Evolutionary conservation across 1,139 yeast genomes (phyloP), one percentile per base, ranked within the genome.

Genomic region (Suhomyces kunorum): DNA sequence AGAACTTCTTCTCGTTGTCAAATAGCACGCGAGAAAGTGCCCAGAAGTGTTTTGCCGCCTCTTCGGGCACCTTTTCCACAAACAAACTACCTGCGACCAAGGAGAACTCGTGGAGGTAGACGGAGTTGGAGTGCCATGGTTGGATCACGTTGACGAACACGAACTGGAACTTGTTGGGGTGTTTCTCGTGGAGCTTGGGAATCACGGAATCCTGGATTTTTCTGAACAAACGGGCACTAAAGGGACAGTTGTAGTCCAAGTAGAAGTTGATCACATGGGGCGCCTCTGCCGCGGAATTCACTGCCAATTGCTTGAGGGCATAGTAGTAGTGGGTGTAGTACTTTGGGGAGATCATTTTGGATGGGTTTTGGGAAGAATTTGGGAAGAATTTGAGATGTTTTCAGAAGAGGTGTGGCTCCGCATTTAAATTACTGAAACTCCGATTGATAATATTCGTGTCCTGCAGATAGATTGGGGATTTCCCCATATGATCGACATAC

Each of bases 101-200:
- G 0, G 85, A 75, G 32, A 87, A 85, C 54, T 88, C 96, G 55
- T 84, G 82, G 33, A 82, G 69, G 34, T 79, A 65, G 8, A 77
- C 74, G 1, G 90, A 82, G 39, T 79, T 75, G 23, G 92, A 82
- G 58, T 87, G 96, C 95, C 95, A 87, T 49, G 94, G 92, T 61
- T 87, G 95, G 27, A 84, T 70, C 25, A 83, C 88, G 51, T 85
- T 82, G 47, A 83, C 74, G 56, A 77, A 74, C 4, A 77, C 74
- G 43, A 83, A 70, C 51, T 80, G 80, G 53, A 82, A 78, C 46
- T 71, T 59, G 39, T 71, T 73, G 0, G 82, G 79, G 45, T 72
- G 66, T 38, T 66, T 60, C 34, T 62, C 47, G 38, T 78, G 71
- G 39, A 82, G 62, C 27, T 61, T 49, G 5, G 89, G 88, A 28